Conservation (phyloP, 2,329 filamentous ascomycete genomes). For the Zopfia rhizophila region DNA sequence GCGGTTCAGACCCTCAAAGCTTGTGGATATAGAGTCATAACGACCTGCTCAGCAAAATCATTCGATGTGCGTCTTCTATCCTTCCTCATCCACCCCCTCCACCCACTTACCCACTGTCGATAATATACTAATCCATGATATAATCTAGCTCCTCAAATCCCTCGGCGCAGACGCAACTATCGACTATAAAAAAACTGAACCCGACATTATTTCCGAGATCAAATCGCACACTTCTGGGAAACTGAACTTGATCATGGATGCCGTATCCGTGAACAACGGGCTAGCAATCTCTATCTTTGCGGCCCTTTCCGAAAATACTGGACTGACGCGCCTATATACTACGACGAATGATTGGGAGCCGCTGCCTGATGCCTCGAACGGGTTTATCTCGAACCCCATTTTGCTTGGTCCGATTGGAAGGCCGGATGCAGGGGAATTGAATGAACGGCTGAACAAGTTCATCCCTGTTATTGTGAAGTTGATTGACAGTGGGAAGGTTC, state of each 20-base stretch:
- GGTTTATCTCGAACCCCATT: constrained; percentile 17
- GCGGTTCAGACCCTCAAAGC: constrained; percentile 43
- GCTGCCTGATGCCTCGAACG: constrained; percentile 10
- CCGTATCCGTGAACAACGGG: constrained; percentile 40
- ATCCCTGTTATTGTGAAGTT: constrained; percentile 29
- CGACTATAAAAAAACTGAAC: constrained; percentile 42
- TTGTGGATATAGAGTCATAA: constrained; percentile 43
- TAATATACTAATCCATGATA: neutral
- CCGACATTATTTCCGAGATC: constrained; percentile 38
- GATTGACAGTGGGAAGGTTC: constrained; percentile 25
- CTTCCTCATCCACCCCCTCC: neutral
- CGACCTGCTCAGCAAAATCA: constrained; percentile 43
- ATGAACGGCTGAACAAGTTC: constrained; percentile 20
- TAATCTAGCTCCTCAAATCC: constrained; percentile 35
- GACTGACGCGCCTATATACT: constrained; percentile 20
- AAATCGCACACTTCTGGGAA: constrained; percentile 37
- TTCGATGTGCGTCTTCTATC: constrained; percentile 27
- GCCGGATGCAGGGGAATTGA: constrained; percentile 25
- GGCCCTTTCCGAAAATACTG: constrained; percentile 37
- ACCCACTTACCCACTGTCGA: neutral
- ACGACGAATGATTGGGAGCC: constrained; percentile 29
- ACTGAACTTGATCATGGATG: constrained; percentile 41
- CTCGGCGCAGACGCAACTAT: constrained; percentile 39
- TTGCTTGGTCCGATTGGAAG: constrained; percentile 30
- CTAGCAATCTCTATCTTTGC: constrained; percentile 29